These are phyloP conservation scores for Trichoderma sp. DNA, from an alignment of 2,329 filamentous ascomycete species.

Conservation along the genomic window DNA sequence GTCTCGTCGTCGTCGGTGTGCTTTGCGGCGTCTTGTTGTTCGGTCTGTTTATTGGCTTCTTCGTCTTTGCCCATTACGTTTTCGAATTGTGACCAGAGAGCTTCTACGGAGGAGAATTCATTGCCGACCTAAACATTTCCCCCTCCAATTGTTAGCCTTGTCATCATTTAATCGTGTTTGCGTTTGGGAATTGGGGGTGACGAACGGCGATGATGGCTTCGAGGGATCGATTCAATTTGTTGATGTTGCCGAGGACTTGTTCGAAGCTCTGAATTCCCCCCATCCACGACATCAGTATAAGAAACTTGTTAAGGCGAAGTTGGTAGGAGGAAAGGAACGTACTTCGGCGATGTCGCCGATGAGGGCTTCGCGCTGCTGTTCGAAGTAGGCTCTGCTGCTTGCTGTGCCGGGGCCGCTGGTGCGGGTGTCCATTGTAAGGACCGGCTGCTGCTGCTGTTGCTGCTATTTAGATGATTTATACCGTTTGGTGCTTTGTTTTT, in stretches of 20 bases:
- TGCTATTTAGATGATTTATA: neutral
- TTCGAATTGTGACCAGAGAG: conserved; percentile 96
- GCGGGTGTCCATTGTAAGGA: conserved; percentile 30
- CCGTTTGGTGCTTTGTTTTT: neutral
- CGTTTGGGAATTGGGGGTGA: conserved; percentile 13
- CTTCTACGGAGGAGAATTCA: conserved; percentile 95
- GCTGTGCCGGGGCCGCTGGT: conserved; percentile 41
- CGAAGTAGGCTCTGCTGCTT: conserved; percentile 62
- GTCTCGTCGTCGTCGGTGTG: conserved; percentile 17
- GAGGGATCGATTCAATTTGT: conserved; percentile 86
- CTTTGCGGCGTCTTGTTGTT: conserved; percentile 27
- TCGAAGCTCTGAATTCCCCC: conserved; percentile 63
- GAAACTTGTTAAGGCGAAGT: too few relatives aligned
- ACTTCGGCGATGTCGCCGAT: conserved; percentile 72
- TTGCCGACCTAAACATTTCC: conserved; percentile 69
- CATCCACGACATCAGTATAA: neutral
- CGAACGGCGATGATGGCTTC: conserved; percentile 85
- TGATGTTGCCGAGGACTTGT: conserved; percentile 91
- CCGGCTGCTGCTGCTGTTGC: conserved; percentile 20
- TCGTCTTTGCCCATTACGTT: conserved; percentile 81
- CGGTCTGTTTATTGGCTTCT: conserved; percentile 30
- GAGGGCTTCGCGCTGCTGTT: conserved; percentile 70
- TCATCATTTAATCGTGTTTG: neutral
- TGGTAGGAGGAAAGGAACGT: conserved; percentile 13
- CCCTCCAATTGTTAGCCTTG: neutral